Evolutionary conservation across 2,329 filamentous ascomycete species (phyloP).

Genomic region (Bipolaris oryzae): DNA sequence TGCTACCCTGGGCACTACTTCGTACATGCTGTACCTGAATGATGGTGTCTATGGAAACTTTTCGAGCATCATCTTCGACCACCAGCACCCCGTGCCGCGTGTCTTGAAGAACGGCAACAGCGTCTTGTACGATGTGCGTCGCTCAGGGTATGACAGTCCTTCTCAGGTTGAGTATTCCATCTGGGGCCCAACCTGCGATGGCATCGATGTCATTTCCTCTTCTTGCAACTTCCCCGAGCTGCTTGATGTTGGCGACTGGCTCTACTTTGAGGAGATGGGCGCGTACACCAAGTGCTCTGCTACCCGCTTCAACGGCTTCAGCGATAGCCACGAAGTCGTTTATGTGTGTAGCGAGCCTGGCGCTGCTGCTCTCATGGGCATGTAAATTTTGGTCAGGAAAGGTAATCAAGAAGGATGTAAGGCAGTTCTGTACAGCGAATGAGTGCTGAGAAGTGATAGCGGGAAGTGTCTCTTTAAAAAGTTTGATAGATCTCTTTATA

Average conservation of each 20-base stretch:
- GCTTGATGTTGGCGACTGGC: constrained; percentile 92
- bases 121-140: constrained; percentile 59
- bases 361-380: constrained; percentile 71
- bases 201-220: constrained; percentile 91
- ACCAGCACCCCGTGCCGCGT: constrained; percentile 87
- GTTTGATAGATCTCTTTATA: constrained; percentile 14
- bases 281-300: constrained; percentile 98
- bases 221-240: constrained; percentile 77
- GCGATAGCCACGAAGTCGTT: constrained; percentile 87
- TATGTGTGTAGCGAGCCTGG: constrained; percentile 95
- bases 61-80: constrained; percentile 98
- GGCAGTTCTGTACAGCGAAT: background rate
- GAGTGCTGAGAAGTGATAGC: background rate
- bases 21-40: constrained; percentile 97
- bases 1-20: constrained; percentile 67
- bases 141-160: constrained; percentile 53
- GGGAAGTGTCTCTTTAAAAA: constrained; percentile 1
- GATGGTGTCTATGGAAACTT: constrained; percentile 99
- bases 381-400: constrained; percentile 19
- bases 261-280: constrained; percentile 99
- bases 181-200: constrained; percentile 98
- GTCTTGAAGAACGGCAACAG: constrained; percentile 70
- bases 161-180: constrained; percentile 82
- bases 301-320: constrained; percentile 97
- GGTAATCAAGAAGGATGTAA: background rate